Percentiles rank a stretch among this genome's conserved stretches.
Evolutionary conservation across 148 eudicot species (phyloP).

Genomic region (Polygonum maritimum): DNA sequence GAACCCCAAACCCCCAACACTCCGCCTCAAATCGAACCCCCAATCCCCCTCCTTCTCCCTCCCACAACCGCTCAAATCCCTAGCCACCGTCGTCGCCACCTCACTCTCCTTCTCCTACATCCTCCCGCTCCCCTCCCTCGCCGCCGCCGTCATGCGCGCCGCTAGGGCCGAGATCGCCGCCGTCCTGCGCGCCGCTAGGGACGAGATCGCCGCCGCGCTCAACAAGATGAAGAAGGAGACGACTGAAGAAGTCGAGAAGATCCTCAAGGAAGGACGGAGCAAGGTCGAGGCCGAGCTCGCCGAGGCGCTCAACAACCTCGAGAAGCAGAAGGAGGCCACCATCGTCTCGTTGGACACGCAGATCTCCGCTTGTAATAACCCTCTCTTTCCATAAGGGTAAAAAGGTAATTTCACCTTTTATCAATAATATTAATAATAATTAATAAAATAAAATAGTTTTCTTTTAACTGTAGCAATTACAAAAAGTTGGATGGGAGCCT

Average conservation of each 20-base stretch:
- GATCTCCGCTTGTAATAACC: conserved; percentile 41
- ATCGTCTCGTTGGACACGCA: conserved; percentile 67
- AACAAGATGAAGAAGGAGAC: conserved; percentile 96
- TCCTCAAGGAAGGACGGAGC: conserved; percentile 60
- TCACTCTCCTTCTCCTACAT: conserved; percentile 25
- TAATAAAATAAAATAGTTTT: too few species aligned
- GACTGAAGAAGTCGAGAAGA: conserved; percentile 55
- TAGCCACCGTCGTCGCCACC: conserved; percentile 26
- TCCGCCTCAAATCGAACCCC: not conserved
- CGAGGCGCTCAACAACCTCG: conserved; percentile 63
- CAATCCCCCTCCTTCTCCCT: conserved; percentile 12
- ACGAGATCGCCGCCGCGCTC: conserved; percentile 57
- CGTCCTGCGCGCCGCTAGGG: conserved; percentile 45
- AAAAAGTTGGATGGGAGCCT: too few species aligned
- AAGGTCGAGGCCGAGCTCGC: conserved; percentile 68
- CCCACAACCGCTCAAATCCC: conserved; percentile 18
- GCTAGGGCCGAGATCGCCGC: conserved; percentile 36
- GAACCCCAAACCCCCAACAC: conserved; percentile 9
- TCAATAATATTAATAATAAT: too few species aligned
- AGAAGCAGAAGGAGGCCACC: conserved; percentile 75
- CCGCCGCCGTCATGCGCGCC: conserved; percentile 79
- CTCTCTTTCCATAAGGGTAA: too few species aligned
- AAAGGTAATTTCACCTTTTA: too few species aligned
- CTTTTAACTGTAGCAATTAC: too few species aligned
- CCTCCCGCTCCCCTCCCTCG: conserved; percentile 68